Base-by-base conservation (phyloP, 2,329 filamentous ascomycete genomes). In the Teratosphaeriaceae sp. region DNA sequence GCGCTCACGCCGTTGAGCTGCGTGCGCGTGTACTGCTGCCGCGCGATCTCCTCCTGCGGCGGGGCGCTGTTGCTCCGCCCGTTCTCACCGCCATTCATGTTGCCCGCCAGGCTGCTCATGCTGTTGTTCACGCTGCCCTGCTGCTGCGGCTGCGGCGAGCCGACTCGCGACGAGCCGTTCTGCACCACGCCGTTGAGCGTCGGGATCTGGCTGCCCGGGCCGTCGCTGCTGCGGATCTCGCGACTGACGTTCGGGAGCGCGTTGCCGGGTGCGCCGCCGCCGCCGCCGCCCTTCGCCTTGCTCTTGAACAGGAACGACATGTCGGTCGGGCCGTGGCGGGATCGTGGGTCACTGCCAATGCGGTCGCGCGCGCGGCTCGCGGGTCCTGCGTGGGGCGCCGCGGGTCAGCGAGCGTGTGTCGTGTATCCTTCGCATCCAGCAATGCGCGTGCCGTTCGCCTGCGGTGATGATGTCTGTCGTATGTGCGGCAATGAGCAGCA, bases 81-180 rank as follows among this genome's bases (percentile, higher is more conserved):
- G 42, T 27, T 21, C 43, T 46, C 38, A 38, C 21, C 18, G 35
- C 43, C 23, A 29, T 21, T 37, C 27, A 21, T 31, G 29, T 13
- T 31, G 29, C 33, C 49, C 5, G 49, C 45, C 27, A 60, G 30
- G 16, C 53, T 52, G 40, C 56, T 59, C 23, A 62, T 34, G 39
- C 57, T 61, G 54, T 73, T 74, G 57, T 76, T 79, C 45, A 74
- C 72, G 60, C 87, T 90, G 47, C 82, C 81, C n/a, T 82, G 85
- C 4, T 86, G 84, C 5, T 84, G 85, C 38, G 83, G 78, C 45
- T 83, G 80, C 2, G 76, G 68, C 22, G 54, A 57, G 37, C 44
- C 51, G 2, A 58, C 50, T 39, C 60, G 61, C 31, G 42, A 33
- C 23, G 9, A 44, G 40, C 42, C 45, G 44, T 41, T 49, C 43